Evolutionary conservation across 441 rosid genomes (phyloP), one percentile per base, ranked within the genome.

Genomic region (Gossypium davidsonii): DNA sequence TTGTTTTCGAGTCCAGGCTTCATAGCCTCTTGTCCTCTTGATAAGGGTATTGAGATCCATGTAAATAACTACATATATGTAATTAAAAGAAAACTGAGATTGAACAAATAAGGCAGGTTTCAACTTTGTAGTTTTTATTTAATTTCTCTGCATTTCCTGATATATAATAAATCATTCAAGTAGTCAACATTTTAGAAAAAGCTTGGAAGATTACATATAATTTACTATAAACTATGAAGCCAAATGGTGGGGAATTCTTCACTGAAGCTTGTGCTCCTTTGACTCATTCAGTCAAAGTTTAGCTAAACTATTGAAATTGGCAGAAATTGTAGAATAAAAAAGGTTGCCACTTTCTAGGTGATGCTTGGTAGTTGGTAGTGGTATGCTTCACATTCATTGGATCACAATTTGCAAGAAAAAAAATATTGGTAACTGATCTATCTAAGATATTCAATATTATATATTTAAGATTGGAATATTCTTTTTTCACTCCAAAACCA

Each of bases 31-130:
- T 14, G 61, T 51, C 15, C 39, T 20, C 53, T 56, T 49, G 53
- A 6, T 34, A 39, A 31, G 60, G 34, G 20, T n/a, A 34, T 42
- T 3, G 7, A 5, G 26, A 64, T 42, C 69, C 52, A 28, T 42
- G 52, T 64, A 18, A 53, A 53, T 53, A 17, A 18, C 58, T 53
- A 42, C 15, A 64, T 64, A 37, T 37, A 62, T 37, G 26, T 34
- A 18, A 15, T 34, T 61, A 34, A 34, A 34, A 34, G 11, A 12
- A 61, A 61, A 31, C 67, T 34, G 48, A 34, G 15, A 34, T 18
- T 61, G 42, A 66, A 66, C 60, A 56, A 34, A 65, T 1, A 34
- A 42, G 48, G 64, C 67, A 34, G 9, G 37, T 37, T 72, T 66
- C 64, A 2, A 14, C 64, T 71, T 59, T 18, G 42, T 23, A 49